Evolutionary conservation across 2,329 filamentous ascomycete genomes (phyloP).

Genomic region (Emericellopsis cladophorae): DNA sequence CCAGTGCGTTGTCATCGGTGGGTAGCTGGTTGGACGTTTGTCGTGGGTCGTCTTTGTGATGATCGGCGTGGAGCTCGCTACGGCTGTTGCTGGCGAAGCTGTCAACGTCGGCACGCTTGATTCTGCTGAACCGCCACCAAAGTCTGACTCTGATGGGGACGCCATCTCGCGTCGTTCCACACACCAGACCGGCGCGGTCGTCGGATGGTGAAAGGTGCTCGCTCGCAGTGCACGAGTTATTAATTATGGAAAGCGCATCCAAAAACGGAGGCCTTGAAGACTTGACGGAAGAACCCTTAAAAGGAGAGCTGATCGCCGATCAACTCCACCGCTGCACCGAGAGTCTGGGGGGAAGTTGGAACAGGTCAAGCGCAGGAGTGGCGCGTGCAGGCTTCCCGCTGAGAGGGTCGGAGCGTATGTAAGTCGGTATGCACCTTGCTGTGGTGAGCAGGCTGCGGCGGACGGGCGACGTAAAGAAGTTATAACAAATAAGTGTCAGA

Average conservation of each 20-base stretch:
- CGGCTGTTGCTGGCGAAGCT: background rate
- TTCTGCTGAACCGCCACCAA: too few species aligned
- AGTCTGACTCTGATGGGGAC: background rate
- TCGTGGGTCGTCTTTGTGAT: background rate
- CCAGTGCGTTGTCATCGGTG: constrained; percentile 25
- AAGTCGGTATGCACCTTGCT: too few species aligned
- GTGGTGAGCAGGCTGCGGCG: too few species aligned
- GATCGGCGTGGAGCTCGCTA: background rate
- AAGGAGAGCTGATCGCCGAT: background rate
- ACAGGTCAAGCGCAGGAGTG: too few species aligned
- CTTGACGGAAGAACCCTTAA: background rate
- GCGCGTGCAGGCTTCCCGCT: too few species aligned
- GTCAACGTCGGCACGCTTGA: background rate
- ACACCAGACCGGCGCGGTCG: background rate
- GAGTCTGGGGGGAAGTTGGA: background rate
- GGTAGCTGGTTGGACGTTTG: constrained; percentile 5
- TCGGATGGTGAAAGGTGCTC: background rate
- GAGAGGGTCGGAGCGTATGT: too few species aligned
- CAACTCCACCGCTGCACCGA: background rate
- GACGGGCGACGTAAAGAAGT: too few species aligned
- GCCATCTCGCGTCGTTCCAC: constrained; percentile 1
- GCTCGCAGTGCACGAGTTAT: background rate
- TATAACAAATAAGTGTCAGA: background rate
- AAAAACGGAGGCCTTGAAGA: background rate
- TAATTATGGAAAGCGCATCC: background rate